Evolutionary conservation across 75 land plant genomes (phyloP).

Genomic region (Cupressus sempervirens): DNA sequence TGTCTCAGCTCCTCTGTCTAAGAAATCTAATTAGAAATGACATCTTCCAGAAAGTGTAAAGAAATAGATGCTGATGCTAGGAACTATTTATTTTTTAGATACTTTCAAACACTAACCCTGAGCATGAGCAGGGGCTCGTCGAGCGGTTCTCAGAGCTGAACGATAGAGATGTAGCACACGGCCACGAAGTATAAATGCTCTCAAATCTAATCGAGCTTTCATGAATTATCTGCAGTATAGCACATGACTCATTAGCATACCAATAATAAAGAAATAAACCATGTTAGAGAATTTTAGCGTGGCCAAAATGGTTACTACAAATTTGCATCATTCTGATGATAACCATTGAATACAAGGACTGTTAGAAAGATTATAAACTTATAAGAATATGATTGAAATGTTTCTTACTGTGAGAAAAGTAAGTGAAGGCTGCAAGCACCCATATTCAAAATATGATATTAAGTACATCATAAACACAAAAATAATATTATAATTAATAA

Average conservation of each 20-base stretch:
- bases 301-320: not conserved
- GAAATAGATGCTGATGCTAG: not conserved
- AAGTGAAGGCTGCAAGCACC: not conserved
- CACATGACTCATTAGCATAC: not conserved
- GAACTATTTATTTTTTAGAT: not conserved
- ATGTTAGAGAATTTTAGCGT: not conserved
- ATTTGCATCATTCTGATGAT: not conserved
- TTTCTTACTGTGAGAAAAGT: not conserved
- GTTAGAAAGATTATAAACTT: not conserved
- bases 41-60: conserved; percentile 1
- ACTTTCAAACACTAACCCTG: conserved; percentile 37
- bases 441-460: not conserved
- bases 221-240: not conserved
- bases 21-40: not conserved
- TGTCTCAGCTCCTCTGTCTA: conserved; percentile 59
- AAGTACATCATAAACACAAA: not conserved
- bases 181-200: conserved; percentile 64
- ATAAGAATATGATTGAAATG: not conserved
- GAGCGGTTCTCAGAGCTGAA: conserved; percentile 60
- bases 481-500: not conserved
- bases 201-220: conserved; percentile 24
- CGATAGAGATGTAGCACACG: conserved; percentile 75
- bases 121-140: conserved; percentile 59
- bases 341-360: not conserved
- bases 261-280: not conserved